Evolutionary conservation across 495 filamentous ascomycete genomes (phyloP).

Genomic region (Penicillium crystallinum): DNA sequence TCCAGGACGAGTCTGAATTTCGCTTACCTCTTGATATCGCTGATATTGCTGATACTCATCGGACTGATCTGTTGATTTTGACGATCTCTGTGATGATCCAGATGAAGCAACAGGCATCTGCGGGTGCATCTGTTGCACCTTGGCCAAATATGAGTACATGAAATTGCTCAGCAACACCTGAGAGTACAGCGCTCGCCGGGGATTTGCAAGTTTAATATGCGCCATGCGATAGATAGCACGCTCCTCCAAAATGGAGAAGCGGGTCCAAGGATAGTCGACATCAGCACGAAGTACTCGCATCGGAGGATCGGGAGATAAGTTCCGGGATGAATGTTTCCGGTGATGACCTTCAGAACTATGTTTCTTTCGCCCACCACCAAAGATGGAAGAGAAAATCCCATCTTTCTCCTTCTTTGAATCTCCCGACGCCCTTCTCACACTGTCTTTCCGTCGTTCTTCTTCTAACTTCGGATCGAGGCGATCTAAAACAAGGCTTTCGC

Average conservation of each 20-base stretch:
- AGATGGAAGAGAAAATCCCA: slow-evolving; percentile 82
- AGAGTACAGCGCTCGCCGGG: slow-evolving; percentile 83
- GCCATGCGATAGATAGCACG: slow-evolving; percentile 97
- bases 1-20: background rate
- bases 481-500: slow-evolving; percentile 78
- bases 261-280: slow-evolving; percentile 90
- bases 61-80: slow-evolving; percentile 61
- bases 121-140: slow-evolving; percentile 97
- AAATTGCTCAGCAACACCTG: slow-evolving; percentile 98
- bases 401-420: slow-evolving; percentile 89
- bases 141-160: slow-evolving; percentile 99
- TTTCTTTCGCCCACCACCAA: slow-evolving; percentile 80
- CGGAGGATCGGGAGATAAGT: slow-evolving; percentile 76
- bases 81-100: slow-evolving; percentile 51
- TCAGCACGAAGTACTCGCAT: slow-evolving; percentile 69
- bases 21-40: slow-evolving; percentile 59
- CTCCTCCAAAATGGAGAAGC: slow-evolving; percentile 94
- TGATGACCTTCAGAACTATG: slow-evolving; percentile 55
- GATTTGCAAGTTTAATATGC: slow-evolving; percentile 97
- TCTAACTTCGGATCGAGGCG: slow-evolving; percentile 70
- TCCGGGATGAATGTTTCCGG: slow-evolving; percentile 71
- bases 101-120: slow-evolving; percentile 70
- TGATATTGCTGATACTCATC: slow-evolving; percentile 61
- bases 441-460: slow-evolving; percentile 82
- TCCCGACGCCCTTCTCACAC: slow-evolving; percentile 58